Evolutionary conservation across 2,329 filamentous ascomycete genomes (phyloP).

Genomic region (Apiospora arundinis): DNA sequence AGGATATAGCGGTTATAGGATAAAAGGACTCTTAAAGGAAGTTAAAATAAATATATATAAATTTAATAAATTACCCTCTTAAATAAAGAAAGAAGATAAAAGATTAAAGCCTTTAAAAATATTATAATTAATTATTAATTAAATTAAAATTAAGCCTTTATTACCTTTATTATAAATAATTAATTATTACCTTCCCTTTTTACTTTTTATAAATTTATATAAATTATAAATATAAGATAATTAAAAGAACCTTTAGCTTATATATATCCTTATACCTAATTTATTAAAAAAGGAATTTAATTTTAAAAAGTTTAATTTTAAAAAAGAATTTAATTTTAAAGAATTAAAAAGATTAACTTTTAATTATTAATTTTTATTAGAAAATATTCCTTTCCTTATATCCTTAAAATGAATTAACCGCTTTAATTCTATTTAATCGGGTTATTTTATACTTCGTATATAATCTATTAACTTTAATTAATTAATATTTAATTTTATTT

Average conservation of each 20-base stretch:
- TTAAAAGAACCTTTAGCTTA: neutral
- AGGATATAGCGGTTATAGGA: too few relatives aligned
- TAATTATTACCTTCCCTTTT: neutral
- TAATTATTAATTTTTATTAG: neutral
- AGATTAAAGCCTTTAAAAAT: neutral
- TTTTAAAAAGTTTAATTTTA: neutral
- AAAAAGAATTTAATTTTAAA: neutral
- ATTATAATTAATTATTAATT: constrained; percentile 1
- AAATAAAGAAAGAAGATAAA: too few relatives aligned
- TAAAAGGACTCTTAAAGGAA: too few relatives aligned
- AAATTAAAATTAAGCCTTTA: neutral
- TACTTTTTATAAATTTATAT: neutral
- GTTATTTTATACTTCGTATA: neutral
- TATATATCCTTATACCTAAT: neutral
- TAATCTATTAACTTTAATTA: neutral
- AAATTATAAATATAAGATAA: too few relatives aligned
- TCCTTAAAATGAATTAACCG: too few relatives aligned
- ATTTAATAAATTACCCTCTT: too few relatives aligned
- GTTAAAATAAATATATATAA: too few relatives aligned
- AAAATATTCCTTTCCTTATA: too few relatives aligned
- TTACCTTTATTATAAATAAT: neutral
- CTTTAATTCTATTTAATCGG: too few relatives aligned
- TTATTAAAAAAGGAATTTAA: constrained; percentile 1
- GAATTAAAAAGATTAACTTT: too few relatives aligned
- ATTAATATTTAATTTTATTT: neutral